Percentiles rank a stretch among this genome's conserved stretches.
Evolutionary conservation across 768 basidiomycete genomes (phyloP).

Genomic region (Lactifluus hygrophoroides): DNA sequence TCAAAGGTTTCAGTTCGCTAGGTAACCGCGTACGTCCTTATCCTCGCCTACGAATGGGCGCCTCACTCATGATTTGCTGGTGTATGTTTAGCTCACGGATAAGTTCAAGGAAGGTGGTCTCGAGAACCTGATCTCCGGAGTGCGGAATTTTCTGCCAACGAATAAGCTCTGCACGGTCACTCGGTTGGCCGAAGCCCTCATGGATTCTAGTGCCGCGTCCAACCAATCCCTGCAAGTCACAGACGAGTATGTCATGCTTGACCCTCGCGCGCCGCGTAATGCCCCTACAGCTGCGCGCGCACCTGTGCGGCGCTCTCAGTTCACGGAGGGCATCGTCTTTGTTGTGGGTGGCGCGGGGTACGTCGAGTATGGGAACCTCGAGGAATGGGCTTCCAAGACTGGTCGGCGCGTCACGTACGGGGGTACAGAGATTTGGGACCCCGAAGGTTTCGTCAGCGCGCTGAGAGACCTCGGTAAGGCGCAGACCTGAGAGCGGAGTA

Average conservation of each 20-base stretch:
- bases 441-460: constrained; percentile 70
- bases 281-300: constrained; percentile 25
- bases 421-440: constrained; percentile 90
- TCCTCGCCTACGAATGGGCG: neutral
- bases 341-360: constrained; percentile 95
- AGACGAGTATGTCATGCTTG: constrained; percentile 50
- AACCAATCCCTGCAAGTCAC: constrained; percentile 69
- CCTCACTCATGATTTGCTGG: neutral
- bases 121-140: constrained; percentile 93
- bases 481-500: constrained; percentile 20
- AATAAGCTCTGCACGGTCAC: constrained; percentile 92
- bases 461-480: constrained; percentile 56
- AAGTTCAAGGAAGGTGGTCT: constrained; percentile 92
- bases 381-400: constrained; percentile 81
- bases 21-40: constrained; percentile 64
- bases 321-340: constrained; percentile 84
- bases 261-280: constrained; percentile 32
- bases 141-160: constrained; percentile 94
- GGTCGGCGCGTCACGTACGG: constrained; percentile 90
- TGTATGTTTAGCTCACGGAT: constrained; percentile 66
- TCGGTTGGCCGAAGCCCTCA: constrained; percentile 87
- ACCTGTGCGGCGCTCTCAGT: constrained; percentile 60
- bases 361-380: constrained; percentile 93
- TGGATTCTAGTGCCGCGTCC: constrained; percentile 88
- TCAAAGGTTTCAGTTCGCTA: constrained; percentile 88